Evolutionary conservation across 768 basidiomycete genomes (phyloP).

Genomic region (Austroboletus festivus): DNA sequence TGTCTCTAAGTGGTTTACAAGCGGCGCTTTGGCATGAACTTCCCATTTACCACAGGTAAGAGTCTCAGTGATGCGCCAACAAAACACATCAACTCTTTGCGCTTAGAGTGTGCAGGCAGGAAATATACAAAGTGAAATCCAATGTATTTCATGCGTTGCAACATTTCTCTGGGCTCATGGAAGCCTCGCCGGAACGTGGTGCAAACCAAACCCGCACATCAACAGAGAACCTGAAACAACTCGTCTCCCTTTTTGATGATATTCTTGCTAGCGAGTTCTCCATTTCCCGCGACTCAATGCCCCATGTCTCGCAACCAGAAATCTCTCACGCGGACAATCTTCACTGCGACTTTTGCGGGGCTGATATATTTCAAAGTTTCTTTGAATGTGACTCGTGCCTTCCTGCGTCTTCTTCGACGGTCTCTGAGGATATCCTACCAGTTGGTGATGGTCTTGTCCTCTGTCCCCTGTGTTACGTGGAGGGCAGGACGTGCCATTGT

Average conservation of each 20-base stretch:
- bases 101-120: slow-evolving; percentile 71
- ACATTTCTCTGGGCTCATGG: slow-evolving; percentile 25
- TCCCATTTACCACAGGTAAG: slow-evolving; percentile 75
- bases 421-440: slow-evolving; percentile 12
- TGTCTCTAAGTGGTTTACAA: slow-evolving; percentile 62
- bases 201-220: neutral
- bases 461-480: slow-evolving; percentile 72
- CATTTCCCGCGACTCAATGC: slow-evolving; percentile 33
- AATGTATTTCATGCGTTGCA: slow-evolving; percentile 56
- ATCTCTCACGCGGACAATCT: slow-evolving; percentile 29
- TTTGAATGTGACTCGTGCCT: slow-evolving; percentile 64
- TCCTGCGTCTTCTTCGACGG: slow-evolving; percentile 12
- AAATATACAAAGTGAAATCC: slow-evolving; percentile 73
- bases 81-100: neutral
- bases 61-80: neutral
- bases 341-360: slow-evolving; percentile 76
- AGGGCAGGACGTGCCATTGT: slow-evolving; percentile 74
- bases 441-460: slow-evolving; percentile 48
- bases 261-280: slow-evolving; percentile 45
- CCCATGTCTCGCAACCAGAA: slow-evolving; percentile 28
- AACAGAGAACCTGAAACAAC: slow-evolving; percentile 27
- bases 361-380: slow-evolving; percentile 79
- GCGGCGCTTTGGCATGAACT: slow-evolving; percentile 69
- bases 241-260: slow-evolving; percentile 48
- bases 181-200: slow-evolving; percentile 4